Evolutionary conservation across 345 rosid species (phyloP), one percentile per base, ranked within the genome.

Genomic region (Psidium guajava): DNA sequence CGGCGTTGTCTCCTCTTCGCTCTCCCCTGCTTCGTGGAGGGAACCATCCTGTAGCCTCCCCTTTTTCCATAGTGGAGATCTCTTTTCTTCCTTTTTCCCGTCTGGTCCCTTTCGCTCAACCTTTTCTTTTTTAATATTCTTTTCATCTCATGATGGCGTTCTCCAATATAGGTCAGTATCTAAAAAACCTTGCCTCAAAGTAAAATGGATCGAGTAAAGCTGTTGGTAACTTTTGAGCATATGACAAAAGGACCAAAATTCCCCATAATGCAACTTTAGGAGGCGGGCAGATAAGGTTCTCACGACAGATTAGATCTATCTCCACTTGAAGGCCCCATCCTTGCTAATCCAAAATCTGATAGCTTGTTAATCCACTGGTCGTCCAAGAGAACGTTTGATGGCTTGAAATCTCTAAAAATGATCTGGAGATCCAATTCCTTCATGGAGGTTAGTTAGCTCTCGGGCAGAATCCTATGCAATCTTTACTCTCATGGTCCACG

Each of bases 381-480:
- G n/a, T n/a, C n/a, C n/a, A n/a, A n/a, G n/a, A n/a, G n/a, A n/a
- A n/a, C n/a, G n/a, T n/a, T n/a, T n/a, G n/a, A n/a, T n/a, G n/a
- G n/a, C n/a, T n/a, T n/a, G n/a, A n/a, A n/a, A n/a, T n/a, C n/a
- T n/a, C n/a, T n/a, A n/a, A n/a, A n/a, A 82, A 47, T 56, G 80
- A 95, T 98, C 99, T 97, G 98, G 92, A 97, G 93, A 84, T 96
- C 98, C 98, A n/a, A 97, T 93, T 88, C 94, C 99, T 86, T 96
- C 95, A 53, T 97, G 99, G 83, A 97, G 97, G 85, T 94, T 95
- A 59, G 98, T 91, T 83, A 95, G 92, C 86, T 98, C 99, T 54
- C 92, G 91, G 55, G 98, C 98, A 58, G 98, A 92, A 87, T 96
- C 96, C 84, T 91, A 94, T 85, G 98, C 98, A 57, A 97, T 93